Conservation (phyloP, 805 yeast genomes). For the Danielia reshetovae region DNA sequence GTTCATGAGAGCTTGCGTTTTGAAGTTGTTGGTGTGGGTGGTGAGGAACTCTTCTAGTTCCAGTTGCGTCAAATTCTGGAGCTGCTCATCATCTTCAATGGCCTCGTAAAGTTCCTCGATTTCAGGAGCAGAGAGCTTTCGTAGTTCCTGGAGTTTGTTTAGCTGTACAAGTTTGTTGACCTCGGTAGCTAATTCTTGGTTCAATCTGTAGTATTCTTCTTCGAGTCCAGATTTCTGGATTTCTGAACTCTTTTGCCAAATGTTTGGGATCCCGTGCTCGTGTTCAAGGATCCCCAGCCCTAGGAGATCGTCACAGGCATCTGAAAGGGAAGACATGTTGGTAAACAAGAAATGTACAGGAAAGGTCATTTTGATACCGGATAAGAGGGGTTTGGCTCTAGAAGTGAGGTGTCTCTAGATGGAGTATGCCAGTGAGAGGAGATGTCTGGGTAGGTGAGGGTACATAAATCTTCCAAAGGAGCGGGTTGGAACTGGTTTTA, state of each 20-base stretch:
- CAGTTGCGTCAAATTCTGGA: conserved; percentile 7
- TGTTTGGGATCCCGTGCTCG: conserved; percentile 31
- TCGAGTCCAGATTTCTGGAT: conserved; percentile 18
- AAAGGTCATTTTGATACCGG: too few species aligned
- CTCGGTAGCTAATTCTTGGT: conserved; percentile 20
- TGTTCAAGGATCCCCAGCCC: conserved; percentile 22
- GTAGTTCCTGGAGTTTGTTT: conserved; percentile 21
- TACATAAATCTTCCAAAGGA: too few species aligned
- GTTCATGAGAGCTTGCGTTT: conserved; percentile 23
- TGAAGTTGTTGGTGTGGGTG: conserved; percentile 19
- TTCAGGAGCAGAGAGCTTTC: conserved; percentile 8
- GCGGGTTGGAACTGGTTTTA: too few species aligned
- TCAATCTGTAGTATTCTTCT: conserved; percentile 21
- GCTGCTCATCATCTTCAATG: conserved; percentile 4
- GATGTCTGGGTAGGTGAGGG: too few species aligned
- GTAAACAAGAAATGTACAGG: too few species aligned
- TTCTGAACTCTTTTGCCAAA: conserved; percentile 9
- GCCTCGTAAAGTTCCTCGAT: conserved; percentile 16
- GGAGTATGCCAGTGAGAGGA: too few species aligned
- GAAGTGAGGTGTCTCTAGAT: too few species aligned
- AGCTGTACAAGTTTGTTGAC: conserved; percentile 28
- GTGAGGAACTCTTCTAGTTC: conserved; percentile 17
- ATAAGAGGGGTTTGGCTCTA: too few species aligned
- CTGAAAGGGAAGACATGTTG: conserved; percentile 7
- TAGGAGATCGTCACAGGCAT: conserved; percentile 23